Conservation (phyloP, 176 grass and related monocot genomes). For the Zoysia pacifica region DNA sequence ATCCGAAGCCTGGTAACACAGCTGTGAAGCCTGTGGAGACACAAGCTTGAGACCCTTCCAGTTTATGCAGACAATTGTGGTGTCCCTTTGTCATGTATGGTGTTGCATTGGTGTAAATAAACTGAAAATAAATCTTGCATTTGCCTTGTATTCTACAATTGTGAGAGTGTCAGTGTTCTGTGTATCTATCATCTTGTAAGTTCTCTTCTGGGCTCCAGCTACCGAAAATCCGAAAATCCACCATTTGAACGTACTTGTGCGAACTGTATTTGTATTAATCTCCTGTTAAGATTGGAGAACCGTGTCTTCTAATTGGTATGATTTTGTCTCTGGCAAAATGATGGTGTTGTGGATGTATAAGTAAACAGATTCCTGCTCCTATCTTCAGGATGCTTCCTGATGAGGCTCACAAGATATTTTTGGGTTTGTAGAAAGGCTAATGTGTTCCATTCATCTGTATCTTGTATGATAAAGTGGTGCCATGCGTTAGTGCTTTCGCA, state of each 20-base stretch:
- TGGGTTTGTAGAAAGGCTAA: background rate
- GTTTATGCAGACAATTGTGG: background rate
- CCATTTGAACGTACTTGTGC: background rate
- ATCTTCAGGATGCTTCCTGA: slow-evolving; percentile 24
- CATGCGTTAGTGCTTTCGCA: slow-evolving; percentile 33
- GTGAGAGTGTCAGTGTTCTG: background rate
- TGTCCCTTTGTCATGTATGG: slow-evolving; percentile 13
- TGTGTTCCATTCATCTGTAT: slow-evolving; percentile 14
- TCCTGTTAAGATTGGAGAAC: background rate
- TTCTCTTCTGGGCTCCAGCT: background rate
- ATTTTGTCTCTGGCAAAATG: slow-evolving; percentile 13
- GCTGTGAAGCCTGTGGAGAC: slow-evolving; percentile 26
- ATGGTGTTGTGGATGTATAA: background rate
- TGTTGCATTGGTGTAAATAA: slow-evolving; percentile 39
- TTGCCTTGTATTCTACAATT: background rate
- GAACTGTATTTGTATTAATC: background rate
- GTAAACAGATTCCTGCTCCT: background rate
- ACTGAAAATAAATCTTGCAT: background rate
- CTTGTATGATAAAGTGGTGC: slow-evolving; percentile 12
- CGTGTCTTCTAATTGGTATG: background rate
- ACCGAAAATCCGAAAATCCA: background rate
- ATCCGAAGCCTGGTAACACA: background rate
- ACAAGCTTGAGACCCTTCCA: slow-evolving; percentile 21
- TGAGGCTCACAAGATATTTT: slow-evolving; percentile 7
- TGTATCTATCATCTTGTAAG: background rate